Evolutionary conservation across 228 moss, liverwort and hornwort genomes (phyloP), one percentile per base, ranked within the genome.

Genomic region (Sphagnum fallax): DNA sequence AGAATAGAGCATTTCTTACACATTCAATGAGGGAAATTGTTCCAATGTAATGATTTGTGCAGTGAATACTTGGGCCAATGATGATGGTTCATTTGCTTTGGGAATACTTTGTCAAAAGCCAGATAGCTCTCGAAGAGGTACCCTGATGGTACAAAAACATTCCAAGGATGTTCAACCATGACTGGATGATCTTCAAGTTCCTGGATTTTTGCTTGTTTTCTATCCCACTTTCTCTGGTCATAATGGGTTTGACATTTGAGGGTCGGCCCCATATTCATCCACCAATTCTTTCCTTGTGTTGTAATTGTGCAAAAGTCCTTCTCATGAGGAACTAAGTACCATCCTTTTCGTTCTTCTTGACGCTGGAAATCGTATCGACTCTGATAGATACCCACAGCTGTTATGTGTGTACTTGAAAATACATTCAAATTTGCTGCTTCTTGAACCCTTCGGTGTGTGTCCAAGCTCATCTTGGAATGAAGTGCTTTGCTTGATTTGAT

Each of bases 141-240:
- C 4, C 91, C 86, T 0, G 75, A 67, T 4, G 86, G 65, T 52
- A 83, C 77, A 0, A 69, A 8, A 0, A 78, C 14, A 0, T 62
- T 83, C 75, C 87, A 92, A 15, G 74, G 92, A 50, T 66, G 72
- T 5, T 87, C 67, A 50, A 84, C 83, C 95, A 95, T 95, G 9
- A 66, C 48, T 4, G 92, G 92, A 66, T 85, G 78, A 48, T 90
- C 72, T 55, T 61, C 2, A 3, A 84, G 12, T 3, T 88, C 79
- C 58, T 81, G 67, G 0, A 65, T 68, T 13, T 59, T 10, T 53
- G 65, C 67, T 63, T 72, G 78, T 79, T 95, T 90, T 4, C 53
- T 32, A 32, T 5, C 48, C 76, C 50, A 0, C 51, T 74, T 48
- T 88, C 72, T 10, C 6, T 32, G 1, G 73, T 57, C 18, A 84